Evolutionary conservation across 768 basidiomycete species (phyloP).

Genomic region (Leccinellum rugosiceps): DNA sequence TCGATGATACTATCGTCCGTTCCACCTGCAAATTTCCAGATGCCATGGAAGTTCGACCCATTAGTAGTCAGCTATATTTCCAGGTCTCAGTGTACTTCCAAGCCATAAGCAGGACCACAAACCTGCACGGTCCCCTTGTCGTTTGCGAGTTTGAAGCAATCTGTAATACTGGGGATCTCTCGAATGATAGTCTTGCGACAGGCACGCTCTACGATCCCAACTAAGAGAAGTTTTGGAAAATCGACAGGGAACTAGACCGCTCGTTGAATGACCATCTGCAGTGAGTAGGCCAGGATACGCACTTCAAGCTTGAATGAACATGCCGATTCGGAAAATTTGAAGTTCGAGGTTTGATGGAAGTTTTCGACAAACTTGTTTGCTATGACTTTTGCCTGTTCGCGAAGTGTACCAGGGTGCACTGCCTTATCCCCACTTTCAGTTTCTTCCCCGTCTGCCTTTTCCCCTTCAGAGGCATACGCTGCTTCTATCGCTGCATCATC

Average conservation of each 20-base stretch:
- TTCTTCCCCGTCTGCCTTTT: constrained; percentile 33
- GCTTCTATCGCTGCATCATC: constrained; percentile 61
- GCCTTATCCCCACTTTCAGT: constrained; percentile 23
- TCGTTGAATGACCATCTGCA: neutral
- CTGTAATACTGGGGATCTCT: constrained; percentile 83
- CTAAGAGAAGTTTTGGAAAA: constrained; percentile 89
- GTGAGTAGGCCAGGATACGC: constrained; percentile 26
- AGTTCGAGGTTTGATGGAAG: constrained; percentile 66
- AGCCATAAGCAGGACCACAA: constrained; percentile 8
- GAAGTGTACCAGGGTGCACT: constrained; percentile 30
- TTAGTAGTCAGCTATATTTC: constrained; percentile 71
- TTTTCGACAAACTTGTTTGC: constrained; percentile 53
- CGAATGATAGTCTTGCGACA: constrained; percentile 84
- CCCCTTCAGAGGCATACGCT: constrained; percentile 49
- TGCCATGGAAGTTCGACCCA: constrained; percentile 87
- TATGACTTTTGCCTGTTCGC: constrained; percentile 41
- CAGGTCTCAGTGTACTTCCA: neutral
- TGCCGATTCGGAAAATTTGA: constrained; percentile 60
- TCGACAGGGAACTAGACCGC: constrained; percentile 72
- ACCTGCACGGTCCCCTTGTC: constrained; percentile 55
- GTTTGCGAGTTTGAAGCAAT: constrained; percentile 67
- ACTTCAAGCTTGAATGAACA: constrained; percentile 88
- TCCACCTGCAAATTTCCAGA: constrained; percentile 73
- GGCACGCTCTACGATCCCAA: constrained; percentile 87
- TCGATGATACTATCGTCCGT: constrained; percentile 61